Percentiles rank a stretch among this genome's conserved stretches.
Conservation (phyloP, 2,329 filamentous ascomycete genomes). For the Magnaporthiopsis rhizophila region DNA sequence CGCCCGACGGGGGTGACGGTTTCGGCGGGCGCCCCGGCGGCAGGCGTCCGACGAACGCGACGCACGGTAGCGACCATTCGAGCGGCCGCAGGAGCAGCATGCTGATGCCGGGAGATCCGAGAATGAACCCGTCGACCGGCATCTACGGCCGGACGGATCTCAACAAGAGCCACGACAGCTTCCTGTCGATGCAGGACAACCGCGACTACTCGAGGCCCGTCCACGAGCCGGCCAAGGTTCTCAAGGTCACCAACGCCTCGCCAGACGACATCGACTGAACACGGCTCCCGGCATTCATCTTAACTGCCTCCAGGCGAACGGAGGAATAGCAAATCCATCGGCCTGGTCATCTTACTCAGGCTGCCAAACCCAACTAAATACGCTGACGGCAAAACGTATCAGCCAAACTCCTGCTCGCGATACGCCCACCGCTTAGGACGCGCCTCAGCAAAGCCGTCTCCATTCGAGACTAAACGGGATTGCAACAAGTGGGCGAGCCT, state of each 20-base stretch:
- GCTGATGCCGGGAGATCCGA: conserved; percentile 52
- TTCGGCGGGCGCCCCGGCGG: conserved; percentile 13
- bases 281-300: background rate
- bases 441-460: background rate
- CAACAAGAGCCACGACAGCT: conserved; percentile 53
- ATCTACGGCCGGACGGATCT: conserved; percentile 41
- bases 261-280: conserved; percentile 24
- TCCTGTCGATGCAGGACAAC: conserved; percentile 56
- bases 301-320: background rate
- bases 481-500: background rate
- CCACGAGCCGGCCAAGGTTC: conserved; percentile 41
- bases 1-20: conserved; percentile 31
- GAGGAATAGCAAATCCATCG: background rate
- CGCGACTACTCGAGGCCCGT: conserved; percentile 55
- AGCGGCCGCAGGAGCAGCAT: conserved; percentile 37
- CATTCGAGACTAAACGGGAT: background rate
- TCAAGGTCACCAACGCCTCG: conserved; percentile 58
- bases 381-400: background rate
- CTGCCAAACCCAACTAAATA: background rate
- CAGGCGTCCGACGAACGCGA: conserved; percentile 5
- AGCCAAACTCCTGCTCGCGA: background rate
- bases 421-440: background rate
- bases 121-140: conserved; percentile 53
- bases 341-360: background rate
- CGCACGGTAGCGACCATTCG: conserved; percentile 27